Base-by-base conservation (phyloP, 306 rosid genomes). In the Purshia tridentata region DNA sequence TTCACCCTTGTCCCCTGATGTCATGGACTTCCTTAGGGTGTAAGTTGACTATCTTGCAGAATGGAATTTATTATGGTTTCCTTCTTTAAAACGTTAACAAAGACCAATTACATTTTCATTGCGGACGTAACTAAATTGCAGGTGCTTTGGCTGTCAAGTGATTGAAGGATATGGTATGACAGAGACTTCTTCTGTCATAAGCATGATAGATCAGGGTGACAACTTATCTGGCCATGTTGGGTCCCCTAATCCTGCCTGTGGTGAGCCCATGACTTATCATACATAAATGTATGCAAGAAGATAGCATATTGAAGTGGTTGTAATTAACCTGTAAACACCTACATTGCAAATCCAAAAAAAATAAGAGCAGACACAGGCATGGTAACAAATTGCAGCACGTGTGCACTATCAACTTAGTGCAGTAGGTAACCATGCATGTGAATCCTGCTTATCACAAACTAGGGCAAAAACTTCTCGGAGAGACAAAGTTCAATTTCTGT, bases 161-260 rank as follows among this genome's bases (percentile, higher is more conserved):
- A 19, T 80, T 60, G 98, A 92, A 82, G 98, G 98, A 65, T 92
- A 92, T 85, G 98, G 96, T 70, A 92, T 92, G 94, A 92, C 96
- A 2, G 98, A 92, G 83, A 92, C 81, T 69, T 78, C 94, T 62
- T 92, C 94, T 80, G 83, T 85, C 52, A 85, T 90, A 75, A 90
- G 88, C 75, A 60, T 70, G 67, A 88, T 90, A 74, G 87, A 92
- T 56, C 82, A 53, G 54, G 88, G 90, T 61, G 98, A 92, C 86
- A 72, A 41, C 13, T 86, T 86, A 68, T 50, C 81, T 57, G 98
- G 98, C 54, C 98, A 92, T 66, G 98, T 92, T 73, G 98, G 98
- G 62, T 77, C 94, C 52, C 94, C 98, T 76, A 90, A 66, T 77
- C 82, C 88, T 6, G 84, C 94, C 29, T 90, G 98, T 81, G 98